A percentile compares a stretch with the other conserved stretches of the same genome.
Conservation (phyloP, 2,329 filamentous ascomycete genomes). For the Colletotrichum lupini region DNA sequence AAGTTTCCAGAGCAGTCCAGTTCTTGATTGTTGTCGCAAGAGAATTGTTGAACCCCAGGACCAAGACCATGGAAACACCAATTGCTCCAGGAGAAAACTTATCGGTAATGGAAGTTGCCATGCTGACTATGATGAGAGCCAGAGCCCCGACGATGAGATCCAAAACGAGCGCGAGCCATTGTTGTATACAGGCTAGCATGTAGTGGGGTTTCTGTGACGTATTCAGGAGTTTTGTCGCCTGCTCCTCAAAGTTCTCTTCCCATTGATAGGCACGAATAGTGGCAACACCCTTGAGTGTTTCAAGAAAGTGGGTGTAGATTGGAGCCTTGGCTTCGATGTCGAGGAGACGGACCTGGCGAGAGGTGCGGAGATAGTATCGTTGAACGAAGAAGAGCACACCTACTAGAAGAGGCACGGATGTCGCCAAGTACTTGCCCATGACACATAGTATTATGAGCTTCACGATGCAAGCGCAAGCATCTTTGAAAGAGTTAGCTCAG, state of each 20-base stretch:
- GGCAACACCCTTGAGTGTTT: conserved; percentile 39
- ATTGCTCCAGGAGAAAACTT: conserved; percentile 42
- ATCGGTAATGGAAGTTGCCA: conserved; percentile 34
- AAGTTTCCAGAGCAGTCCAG: conserved; percentile 39
- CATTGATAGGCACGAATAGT: conserved; percentile 51
- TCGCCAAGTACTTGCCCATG: conserved; percentile 37
- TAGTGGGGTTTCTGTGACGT: conserved; percentile 64
- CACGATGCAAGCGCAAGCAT: neutral
- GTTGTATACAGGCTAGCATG: conserved; percentile 61
- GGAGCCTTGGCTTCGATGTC: conserved; percentile 46
- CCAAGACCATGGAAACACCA: conserved; percentile 32
- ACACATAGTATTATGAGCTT: conserved; percentile 15
- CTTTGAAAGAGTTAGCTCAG: neutral
- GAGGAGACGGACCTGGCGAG: conserved; percentile 44
- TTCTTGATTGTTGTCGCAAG: conserved; percentile 11
- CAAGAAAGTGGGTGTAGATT: conserved; percentile 43
- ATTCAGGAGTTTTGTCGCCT: conserved; percentile 41
- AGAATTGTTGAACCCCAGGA: neutral
- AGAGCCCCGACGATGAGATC: conserved; percentile 62
- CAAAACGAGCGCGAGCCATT: conserved; percentile 63
- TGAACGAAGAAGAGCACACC: conserved; percentile 39
- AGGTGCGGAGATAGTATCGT: conserved; percentile 44
- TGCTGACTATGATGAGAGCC: conserved; percentile 44
- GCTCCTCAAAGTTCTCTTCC: conserved; percentile 37
- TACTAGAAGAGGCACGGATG: conserved; percentile 40